Evolutionary conservation across 108 stramenopile species (phyloP).

Genomic region (Skeletonema potamos): DNA sequence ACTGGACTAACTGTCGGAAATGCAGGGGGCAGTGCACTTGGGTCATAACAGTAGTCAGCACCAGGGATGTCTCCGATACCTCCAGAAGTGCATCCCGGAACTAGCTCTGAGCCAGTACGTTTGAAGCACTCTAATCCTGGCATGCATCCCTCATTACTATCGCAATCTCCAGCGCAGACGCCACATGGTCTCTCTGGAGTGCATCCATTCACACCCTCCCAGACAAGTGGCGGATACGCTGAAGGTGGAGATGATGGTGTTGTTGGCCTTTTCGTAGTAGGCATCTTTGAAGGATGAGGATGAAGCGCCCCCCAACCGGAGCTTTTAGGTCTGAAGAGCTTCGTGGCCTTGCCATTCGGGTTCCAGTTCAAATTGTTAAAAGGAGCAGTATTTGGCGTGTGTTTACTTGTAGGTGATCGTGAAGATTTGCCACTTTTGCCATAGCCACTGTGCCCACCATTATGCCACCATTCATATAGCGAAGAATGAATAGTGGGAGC

Average conservation of each 20-base stretch:
- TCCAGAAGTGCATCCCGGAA: constrained; percentile 58
- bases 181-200: constrained; percentile 28
- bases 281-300: neutral
- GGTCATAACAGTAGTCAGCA: constrained; percentile 44
- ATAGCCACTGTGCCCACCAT: neutral
- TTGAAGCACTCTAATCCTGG: constrained; percentile 51
- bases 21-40: neutral
- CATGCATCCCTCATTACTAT: constrained; percentile 54
- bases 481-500: neutral
- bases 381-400: neutral
- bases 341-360: neutral
- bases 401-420: neutral
- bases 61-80: constrained; percentile 41
- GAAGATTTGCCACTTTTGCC: neutral
- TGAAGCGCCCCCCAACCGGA: neutral
- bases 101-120: constrained; percentile 35
- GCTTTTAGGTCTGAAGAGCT: neutral
- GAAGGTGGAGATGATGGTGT: neutral
- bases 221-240: constrained; percentile 6
- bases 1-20: constrained; percentile 4
- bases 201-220: constrained; percentile 22
- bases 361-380: neutral
- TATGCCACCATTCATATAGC: neutral
- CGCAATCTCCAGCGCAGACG: constrained; percentile 68
- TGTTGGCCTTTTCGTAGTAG: neutral